A percentile compares a stretch with the other conserved stretches of the same genome.
Evolutionary conservation across 257 asterid species (phyloP).

Genomic region (Nicotiana noctiflora): DNA sequence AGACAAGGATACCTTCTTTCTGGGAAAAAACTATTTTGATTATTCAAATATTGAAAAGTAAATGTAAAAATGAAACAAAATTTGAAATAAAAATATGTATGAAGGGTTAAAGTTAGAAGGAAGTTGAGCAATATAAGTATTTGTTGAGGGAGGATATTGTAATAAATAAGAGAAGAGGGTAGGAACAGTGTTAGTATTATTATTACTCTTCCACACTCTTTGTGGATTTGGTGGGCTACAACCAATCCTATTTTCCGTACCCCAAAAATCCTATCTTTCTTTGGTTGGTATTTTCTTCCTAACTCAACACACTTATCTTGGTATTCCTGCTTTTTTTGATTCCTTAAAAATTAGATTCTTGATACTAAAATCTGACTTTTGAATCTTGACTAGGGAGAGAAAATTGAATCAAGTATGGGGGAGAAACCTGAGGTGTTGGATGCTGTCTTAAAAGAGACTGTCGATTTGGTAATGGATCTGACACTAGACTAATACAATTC

Average conservation of each 20-base stretch:
- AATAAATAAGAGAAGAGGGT: not conserved
- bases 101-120: not conserved
- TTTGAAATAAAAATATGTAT: not conserved
- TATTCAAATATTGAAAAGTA: not conserved
- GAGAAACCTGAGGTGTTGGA: constrained; percentile 92
- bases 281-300: not conserved
- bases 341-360: not conserved
- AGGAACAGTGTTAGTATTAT: not conserved
- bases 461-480: constrained; percentile 99
- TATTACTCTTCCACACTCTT: not conserved
- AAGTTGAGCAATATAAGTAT: not conserved
- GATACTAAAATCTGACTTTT: constrained; percentile 7
- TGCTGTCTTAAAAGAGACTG: constrained; percentile 94
- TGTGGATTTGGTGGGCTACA: not conserved
- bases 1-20: not conserved
- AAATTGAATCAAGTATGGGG: constrained; percentile 38
- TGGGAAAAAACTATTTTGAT: not conserved
- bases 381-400: constrained; percentile 2
- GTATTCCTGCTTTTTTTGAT: not conserved
- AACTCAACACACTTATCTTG: not conserved
- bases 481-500: not conserved
- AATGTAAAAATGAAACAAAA: not conserved
- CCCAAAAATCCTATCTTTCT: constrained; percentile 3
- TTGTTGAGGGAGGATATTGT: not conserved
- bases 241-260: not conserved